These are phyloP conservation scores for Rosa chinensis DNA, from an alignment of 306 rosid species.

Conservation along the genomic window DNA sequence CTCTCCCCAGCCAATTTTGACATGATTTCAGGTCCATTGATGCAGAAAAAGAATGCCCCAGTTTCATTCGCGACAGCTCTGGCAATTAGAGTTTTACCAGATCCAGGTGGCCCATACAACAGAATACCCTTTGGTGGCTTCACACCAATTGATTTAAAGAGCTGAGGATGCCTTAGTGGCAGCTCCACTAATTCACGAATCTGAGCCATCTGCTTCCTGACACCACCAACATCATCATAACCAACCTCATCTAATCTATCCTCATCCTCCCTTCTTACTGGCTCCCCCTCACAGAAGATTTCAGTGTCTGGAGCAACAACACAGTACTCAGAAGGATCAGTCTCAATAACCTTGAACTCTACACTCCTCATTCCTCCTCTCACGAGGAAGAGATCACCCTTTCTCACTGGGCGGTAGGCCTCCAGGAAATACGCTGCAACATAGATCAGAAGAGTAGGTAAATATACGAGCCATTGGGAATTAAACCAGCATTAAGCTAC, in stretches of 20 bases:
- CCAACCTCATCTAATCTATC: constrained; percentile 93
- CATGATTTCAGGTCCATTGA: constrained; percentile 96
- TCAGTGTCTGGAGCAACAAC: constrained; percentile 98
- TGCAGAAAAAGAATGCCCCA: constrained; percentile 98
- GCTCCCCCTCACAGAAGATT: constrained; percentile 95
- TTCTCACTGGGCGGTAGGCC: constrained; percentile 92
- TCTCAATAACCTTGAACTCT: constrained; percentile 97
- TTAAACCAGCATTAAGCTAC: background rate
- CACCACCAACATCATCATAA: constrained; percentile 97
- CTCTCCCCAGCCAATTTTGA: constrained; percentile 96
- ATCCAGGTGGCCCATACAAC: constrained; percentile 90
- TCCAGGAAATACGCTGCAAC: constrained; percentile 88
- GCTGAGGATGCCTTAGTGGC: constrained; percentile 94
- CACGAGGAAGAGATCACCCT: constrained; percentile 91
- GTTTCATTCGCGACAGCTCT: constrained; percentile 97
- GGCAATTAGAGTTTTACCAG: constrained; percentile 92
- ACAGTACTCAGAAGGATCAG: constrained; percentile 89
- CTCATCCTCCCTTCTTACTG: constrained; percentile 92
- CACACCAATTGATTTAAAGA: constrained; percentile 90
- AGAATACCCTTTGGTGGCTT: constrained; percentile 98
- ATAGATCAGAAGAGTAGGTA: constrained; percentile 11
- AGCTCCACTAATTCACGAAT: constrained; percentile 88
- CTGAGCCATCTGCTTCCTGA: constrained; percentile 97
- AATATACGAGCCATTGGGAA: constrained; percentile 16
- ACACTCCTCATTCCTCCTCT: constrained; percentile 99